Conservation (phyloP, 2,329 filamentous ascomycete genomes). For the Xylariaceae sp. region DNA sequence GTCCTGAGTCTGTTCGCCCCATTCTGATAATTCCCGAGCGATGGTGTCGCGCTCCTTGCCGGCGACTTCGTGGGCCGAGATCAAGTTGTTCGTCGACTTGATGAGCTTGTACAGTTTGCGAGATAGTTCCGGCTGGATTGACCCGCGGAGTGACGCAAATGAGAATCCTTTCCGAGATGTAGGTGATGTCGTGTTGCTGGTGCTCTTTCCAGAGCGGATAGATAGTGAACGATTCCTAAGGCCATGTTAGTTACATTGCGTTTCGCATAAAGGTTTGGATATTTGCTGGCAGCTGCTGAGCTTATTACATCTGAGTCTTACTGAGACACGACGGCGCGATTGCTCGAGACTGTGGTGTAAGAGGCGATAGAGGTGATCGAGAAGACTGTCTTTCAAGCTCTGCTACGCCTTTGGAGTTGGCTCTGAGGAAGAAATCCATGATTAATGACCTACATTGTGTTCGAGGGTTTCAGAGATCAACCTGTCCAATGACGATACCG, state of each 20-base stretch:
- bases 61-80: constrained; percentile 78
- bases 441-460: constrained; percentile 26
- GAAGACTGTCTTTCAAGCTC: constrained; percentile 24
- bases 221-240: constrained; percentile 29
- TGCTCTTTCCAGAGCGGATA: constrained; percentile 35
- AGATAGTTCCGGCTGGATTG: constrained; percentile 81
- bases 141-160: constrained; percentile 80
- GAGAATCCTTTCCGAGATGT: constrained; percentile 68
- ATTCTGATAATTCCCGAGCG: constrained; percentile 88
- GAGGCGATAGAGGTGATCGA: constrained; percentile 9
- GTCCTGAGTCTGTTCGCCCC: constrained; percentile 89
- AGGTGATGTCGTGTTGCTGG: constrained; percentile 30
- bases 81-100: constrained; percentile 89
- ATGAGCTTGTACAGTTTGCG: constrained; percentile 87
- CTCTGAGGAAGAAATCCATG: constrained; percentile 28
- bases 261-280: too few species aligned
- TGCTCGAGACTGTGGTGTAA: constrained; percentile 17
- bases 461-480: constrained; percentile 1
- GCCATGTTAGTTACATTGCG: constrained; percentile 11
- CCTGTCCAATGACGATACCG: too few species aligned
- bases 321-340: constrained; percentile 18
- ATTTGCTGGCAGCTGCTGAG: not conserved
- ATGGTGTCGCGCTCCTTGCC: constrained; percentile 80
- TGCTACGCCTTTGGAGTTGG: constrained; percentile 24
- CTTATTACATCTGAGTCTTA: constrained; percentile 22